Percentiles rank a stretch among this genome's conserved stretches.
phyloP scores from a whole-genome alignment of 2,329 filamentous ascomycete species.

The Fusarium sororula region DNA sequence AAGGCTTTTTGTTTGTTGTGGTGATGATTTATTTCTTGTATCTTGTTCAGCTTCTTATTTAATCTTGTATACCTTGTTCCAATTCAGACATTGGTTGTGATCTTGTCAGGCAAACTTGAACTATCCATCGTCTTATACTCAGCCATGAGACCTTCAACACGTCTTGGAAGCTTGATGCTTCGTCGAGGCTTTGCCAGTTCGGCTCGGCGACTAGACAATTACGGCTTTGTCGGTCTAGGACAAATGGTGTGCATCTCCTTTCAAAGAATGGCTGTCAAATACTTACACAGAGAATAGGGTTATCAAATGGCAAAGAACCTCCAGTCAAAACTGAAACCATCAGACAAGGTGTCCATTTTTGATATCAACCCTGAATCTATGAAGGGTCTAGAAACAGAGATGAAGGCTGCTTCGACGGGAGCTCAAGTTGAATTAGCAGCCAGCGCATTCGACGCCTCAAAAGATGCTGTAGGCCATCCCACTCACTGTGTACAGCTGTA shows the following conservation, averaged over 20 bases:
- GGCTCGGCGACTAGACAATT: conserved; percentile 58
- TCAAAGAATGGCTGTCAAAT: not conserved
- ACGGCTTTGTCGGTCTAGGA: conserved; percentile 68
- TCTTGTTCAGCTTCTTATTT: not conserved
- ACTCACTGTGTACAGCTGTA: not conserved
- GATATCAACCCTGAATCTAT: conserved; percentile 64
- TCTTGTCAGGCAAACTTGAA: not conserved
- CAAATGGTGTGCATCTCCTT: conserved; percentile 61
- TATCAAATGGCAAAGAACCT: conserved; percentile 72
- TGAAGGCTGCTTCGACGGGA: conserved; percentile 55
- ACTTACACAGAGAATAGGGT: conserved; percentile 51
- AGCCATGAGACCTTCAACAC: conserved; percentile 36
- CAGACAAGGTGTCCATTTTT: conserved; percentile 62
- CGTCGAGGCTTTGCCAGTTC: conserved; percentile 62
- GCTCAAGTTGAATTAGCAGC: conserved; percentile 57
- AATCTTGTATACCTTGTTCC: not conserved
- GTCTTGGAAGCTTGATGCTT: conserved; percentile 46
- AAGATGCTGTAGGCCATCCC: conserved; percentile 59
- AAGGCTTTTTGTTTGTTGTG: not conserved
- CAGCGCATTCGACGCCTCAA: conserved; percentile 59
- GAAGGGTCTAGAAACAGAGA: conserved; percentile 58
- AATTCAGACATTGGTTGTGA: not conserved
- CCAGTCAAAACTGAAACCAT: conserved; percentile 62
- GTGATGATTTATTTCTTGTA: not conserved
- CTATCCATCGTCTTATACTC: no score